A percentile compares a stretch with the other conserved stretches of the same genome.
phyloP scores from a whole-genome alignment of 805 yeast genomes.

The Starmerella roubikii region DNA sequence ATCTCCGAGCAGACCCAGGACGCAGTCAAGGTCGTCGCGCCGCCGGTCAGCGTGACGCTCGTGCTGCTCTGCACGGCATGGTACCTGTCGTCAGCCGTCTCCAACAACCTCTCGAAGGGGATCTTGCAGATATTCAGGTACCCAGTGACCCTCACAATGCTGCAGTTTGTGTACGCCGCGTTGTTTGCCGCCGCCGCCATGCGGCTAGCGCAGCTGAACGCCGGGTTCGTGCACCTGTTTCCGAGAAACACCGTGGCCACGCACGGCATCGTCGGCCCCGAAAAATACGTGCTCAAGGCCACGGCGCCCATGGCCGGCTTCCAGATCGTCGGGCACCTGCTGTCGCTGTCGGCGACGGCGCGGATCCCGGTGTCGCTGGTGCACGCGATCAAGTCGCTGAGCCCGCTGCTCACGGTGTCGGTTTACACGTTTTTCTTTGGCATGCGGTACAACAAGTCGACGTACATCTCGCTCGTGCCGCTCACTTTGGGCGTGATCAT shows the following conservation, averaged over 20 bases:
- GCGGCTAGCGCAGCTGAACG: conserved; percentile 26
- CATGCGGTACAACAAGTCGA: conserved; percentile 42
- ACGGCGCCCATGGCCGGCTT: conserved; percentile 91
- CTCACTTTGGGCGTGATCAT: conserved; percentile 75
- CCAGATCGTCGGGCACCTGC: conserved; percentile 83
- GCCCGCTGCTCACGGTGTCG: conserved; percentile 77
- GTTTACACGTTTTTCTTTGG: conserved; percentile 55
- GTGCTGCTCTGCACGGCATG: conserved; percentile 51
- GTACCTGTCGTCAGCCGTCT: conserved; percentile 70
- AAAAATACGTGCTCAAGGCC: conserved; percentile 21
- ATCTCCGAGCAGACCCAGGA: conserved; percentile 24
- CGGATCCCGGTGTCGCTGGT: conserved; percentile 88
- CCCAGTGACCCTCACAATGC: conserved; percentile 81
- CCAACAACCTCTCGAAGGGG: conserved; percentile 68
- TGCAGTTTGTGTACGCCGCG: conserved; percentile 69
- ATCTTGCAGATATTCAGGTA: conserved; percentile 56
- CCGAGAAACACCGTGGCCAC: conserved; percentile 26
- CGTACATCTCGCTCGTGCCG: conserved; percentile 71
- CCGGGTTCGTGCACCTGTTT: conserved; percentile 24
- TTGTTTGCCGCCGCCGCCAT: conserved; percentile 35
- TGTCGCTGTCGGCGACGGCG: conserved; percentile 84
- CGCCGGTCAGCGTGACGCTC: conserved; percentile 34
- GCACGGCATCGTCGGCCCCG: conserved; percentile 20
- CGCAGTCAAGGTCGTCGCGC: conserved; percentile 29
- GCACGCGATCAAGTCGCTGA: conserved; percentile 82